Conservation (phyloP, 2,329 filamentous ascomycete genomes). For the Claviceps monticola region DNA sequence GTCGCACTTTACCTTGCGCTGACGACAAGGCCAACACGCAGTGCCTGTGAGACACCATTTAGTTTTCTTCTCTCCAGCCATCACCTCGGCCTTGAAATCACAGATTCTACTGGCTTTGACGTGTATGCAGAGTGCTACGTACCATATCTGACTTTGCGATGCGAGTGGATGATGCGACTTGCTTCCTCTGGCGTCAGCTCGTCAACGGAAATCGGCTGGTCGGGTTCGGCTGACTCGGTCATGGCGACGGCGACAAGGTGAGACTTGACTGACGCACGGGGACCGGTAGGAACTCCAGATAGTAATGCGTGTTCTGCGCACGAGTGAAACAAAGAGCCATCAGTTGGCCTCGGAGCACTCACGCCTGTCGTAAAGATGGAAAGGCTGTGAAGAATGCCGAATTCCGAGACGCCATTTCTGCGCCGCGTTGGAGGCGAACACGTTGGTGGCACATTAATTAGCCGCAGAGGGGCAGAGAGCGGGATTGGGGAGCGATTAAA, state of each 20-base stretch:
- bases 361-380: not conserved
- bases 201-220: constrained; percentile 34
- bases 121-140: constrained; percentile 17
- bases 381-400: constrained; percentile 21
- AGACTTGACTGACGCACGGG: not conserved
- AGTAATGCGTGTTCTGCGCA: not conserved
- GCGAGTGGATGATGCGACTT: constrained; percentile 54
- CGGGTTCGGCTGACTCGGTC: constrained; percentile 30
- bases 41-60: constrained; percentile 29
- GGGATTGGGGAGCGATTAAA: not conserved
- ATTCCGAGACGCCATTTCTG: constrained; percentile 19
- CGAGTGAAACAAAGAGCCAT: not conserved
- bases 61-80: too few species aligned
- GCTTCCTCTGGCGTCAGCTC: constrained; percentile 51
- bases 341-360: not conserved
- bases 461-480: not conserved
- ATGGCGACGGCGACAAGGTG: constrained; percentile 16
- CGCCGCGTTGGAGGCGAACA: constrained; percentile 9
- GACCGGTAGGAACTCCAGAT: not conserved
- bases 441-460: not conserved
- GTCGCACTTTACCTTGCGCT: constrained; percentile 56
- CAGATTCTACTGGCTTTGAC: too few species aligned
- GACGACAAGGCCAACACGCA: constrained; percentile 53
- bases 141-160: constrained; percentile 57
- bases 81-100: too few species aligned